Conservation (phyloP, 1,284 basidiomycete species). For the Cryptococcus sp. region DNA sequence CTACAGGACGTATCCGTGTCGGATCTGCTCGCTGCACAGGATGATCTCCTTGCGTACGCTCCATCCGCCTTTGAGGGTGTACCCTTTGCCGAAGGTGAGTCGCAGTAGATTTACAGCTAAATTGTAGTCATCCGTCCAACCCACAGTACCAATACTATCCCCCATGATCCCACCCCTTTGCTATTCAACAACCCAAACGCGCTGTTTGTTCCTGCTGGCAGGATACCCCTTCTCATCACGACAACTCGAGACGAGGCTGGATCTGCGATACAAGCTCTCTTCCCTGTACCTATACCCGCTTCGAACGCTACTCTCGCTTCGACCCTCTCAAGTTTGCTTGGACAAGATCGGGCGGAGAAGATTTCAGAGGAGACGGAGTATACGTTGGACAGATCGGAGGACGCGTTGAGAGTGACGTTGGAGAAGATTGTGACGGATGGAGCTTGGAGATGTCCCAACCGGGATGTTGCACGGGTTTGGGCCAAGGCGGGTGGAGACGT, state of each 20-base stretch:
- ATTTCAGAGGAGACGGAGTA: conserved; percentile 56
- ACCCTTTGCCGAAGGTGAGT: conserved; percentile 27
- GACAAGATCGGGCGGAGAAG: conserved; percentile 49
- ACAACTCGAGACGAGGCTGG: conserved; percentile 67
- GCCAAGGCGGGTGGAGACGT: conserved; percentile 58
- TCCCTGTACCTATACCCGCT: conserved; percentile 46
- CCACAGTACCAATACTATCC: conserved; percentile 21
- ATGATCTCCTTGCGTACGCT: conserved; percentile 47
- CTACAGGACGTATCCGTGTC: conserved; percentile 52
- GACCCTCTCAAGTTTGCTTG: conserved; percentile 52
- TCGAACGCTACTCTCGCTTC: conserved; percentile 47
- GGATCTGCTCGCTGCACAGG: conserved; percentile 54
- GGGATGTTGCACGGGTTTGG: conserved; percentile 65
- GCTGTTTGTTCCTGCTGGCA: conserved; percentile 55
- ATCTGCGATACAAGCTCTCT: conserved; percentile 52
- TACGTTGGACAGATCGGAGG: conserved; percentile 39
- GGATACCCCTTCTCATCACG: conserved; percentile 60
- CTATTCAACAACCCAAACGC: conserved; percentile 59
- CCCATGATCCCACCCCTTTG: conserved; percentile 54
- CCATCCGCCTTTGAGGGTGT: conserved; percentile 20
- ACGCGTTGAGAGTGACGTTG: conserved; percentile 52
- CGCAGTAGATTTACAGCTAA: neutral
- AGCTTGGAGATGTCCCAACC: conserved; percentile 54
- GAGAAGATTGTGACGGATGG: conserved; percentile 61
- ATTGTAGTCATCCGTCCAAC: conserved; percentile 38